Evolutionary conservation across 768 basidiomycete species (phyloP).

Genomic region (Tricholoma matsutake): DNA sequence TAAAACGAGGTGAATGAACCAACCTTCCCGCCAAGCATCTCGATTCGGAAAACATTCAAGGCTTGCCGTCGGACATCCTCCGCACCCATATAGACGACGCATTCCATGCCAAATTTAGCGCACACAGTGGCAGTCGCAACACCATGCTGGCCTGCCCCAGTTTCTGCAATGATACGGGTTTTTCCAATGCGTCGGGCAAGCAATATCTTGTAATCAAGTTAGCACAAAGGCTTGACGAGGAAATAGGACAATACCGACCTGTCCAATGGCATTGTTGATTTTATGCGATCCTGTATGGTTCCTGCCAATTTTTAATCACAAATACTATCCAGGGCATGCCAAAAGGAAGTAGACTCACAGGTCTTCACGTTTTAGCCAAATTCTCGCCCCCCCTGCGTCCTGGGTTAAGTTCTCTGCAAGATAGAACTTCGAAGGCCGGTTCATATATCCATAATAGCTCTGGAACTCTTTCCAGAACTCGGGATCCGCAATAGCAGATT

Average conservation of each 20-base stretch:
- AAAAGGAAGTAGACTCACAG: slow-evolving; percentile 44
- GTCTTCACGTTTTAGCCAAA: slow-evolving; percentile 98
- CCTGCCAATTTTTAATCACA: slow-evolving; percentile 32
- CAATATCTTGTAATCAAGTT: slow-evolving; percentile 62
- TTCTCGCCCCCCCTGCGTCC: slow-evolving; percentile 87
- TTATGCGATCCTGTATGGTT: slow-evolving; percentile 99
- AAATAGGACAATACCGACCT: slow-evolving; percentile 41
- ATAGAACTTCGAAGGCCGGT: slow-evolving; percentile 90
- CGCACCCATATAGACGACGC: slow-evolving; percentile 96
- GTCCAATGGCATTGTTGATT: slow-evolving; percentile 98
- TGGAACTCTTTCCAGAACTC: slow-evolving; percentile 91
- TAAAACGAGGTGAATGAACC: background rate
- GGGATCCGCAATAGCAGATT: slow-evolving; percentile 81
- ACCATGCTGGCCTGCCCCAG: slow-evolving; percentile 98
- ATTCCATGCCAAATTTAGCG: slow-evolving; percentile 93
- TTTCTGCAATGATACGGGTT: slow-evolving; percentile 97
- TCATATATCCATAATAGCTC: slow-evolving; percentile 89
- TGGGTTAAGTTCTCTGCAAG: slow-evolving; percentile 88
- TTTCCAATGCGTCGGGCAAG: slow-evolving; percentile 94
- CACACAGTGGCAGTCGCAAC: slow-evolving; percentile 99
- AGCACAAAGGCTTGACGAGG: background rate
- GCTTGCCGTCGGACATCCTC: slow-evolving; percentile 97
- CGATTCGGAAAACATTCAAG: slow-evolving; percentile 96
- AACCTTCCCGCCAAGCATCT: slow-evolving; percentile 94
- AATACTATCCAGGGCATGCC: slow-evolving; percentile 1